Evolutionary conservation across 345 rosid genomes (phyloP).

Genomic region (Euphorbia tirucalli): DNA sequence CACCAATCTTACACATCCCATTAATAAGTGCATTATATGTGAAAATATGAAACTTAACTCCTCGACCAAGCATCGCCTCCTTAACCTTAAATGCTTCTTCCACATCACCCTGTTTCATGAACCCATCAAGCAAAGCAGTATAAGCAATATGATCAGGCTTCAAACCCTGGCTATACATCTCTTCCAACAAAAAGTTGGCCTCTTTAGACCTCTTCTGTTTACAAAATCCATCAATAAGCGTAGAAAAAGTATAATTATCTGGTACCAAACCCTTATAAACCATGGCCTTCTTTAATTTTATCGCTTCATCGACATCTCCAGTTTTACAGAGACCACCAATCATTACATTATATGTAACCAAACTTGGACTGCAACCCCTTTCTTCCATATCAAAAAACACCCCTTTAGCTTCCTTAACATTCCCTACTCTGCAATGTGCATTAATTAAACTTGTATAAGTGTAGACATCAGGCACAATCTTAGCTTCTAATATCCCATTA

Average conservation of each 20-base stretch:
- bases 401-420: slow-evolving; percentile 39
- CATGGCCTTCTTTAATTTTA: slow-evolving; percentile 48
- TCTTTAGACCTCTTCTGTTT: slow-evolving; percentile 50
- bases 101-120: slow-evolving; percentile 51
- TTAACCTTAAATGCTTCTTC: slow-evolving; percentile 53
- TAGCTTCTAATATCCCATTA: slow-evolving; percentile 46
- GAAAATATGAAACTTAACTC: slow-evolving; percentile 35
- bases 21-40: slow-evolving; percentile 49
- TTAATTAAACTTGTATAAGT: slow-evolving; percentile 49
- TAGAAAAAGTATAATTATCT: slow-evolving; percentile 37
- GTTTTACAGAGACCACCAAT: slow-evolving; percentile 52
- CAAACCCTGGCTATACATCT: slow-evolving; percentile 52
- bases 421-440: slow-evolving; percentile 58
- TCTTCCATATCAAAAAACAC: slow-evolving; percentile 50
- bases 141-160: slow-evolving; percentile 43
- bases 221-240: slow-evolving; percentile 56
- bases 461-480: slow-evolving; percentile 48
- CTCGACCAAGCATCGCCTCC: slow-evolving; percentile 55
- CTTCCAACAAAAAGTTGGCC: slow-evolving; percentile 49
- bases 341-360: slow-evolving; percentile 51
- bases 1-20: slow-evolving; percentile 57
- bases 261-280: slow-evolving; percentile 47
- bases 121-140: slow-evolving; percentile 57
- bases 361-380: slow-evolving; percentile 42
- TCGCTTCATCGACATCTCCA: slow-evolving; percentile 56